Evolutionary conservation across 73 alveolate genomes (phyloP), one percentile per base, ranked within the genome.

Genomic region (Paramecium sexaurelia): DNA sequence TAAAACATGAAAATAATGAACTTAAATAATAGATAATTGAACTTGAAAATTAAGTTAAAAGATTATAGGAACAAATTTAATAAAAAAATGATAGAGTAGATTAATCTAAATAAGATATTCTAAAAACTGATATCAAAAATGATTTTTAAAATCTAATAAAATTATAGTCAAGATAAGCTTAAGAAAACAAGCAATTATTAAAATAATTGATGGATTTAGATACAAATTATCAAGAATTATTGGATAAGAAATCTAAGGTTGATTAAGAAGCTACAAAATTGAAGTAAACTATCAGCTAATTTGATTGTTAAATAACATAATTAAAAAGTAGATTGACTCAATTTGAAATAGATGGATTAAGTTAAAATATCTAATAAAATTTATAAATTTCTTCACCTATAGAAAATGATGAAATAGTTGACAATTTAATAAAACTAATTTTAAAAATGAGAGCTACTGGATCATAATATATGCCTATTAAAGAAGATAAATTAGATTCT

Each of bases 401-500:
- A 20, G 87, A 73, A 3, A 73, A 36, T 73, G 87, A 73, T 73
- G 66, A 73, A 17, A 36, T 73, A 73, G 19, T 73, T 73, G 87
- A 73, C 6, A 73, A 73, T n/a, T 73, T 73, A 19, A 39, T 73
- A 5, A 73, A 73, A 73, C 15, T 11, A 73, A 35, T 73, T 10
- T 10, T 73, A 36, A 73, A 73, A 36, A 73, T 73, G 87, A 73
- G 87, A 39, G 36, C 55, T 11, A 73, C 87, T 15, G 87, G 87
- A 33, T 73, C 87, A 11, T n/a, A 33, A 39, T 73, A 73, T 32
- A 73, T 73, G n/a, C 66, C 87, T 11, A 20, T 39, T n/a, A 73
- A 73, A 73, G 87, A 73, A 9, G 87, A 73, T 39, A 73, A 73
- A 39, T 17, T 73, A n/a, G 87, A 73, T 17, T 27, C 57, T 13